Evolutionary conservation across 345 rosid genomes (phyloP), one percentile per base, ranked within the genome.

Genomic region (Brassica nigra): DNA sequence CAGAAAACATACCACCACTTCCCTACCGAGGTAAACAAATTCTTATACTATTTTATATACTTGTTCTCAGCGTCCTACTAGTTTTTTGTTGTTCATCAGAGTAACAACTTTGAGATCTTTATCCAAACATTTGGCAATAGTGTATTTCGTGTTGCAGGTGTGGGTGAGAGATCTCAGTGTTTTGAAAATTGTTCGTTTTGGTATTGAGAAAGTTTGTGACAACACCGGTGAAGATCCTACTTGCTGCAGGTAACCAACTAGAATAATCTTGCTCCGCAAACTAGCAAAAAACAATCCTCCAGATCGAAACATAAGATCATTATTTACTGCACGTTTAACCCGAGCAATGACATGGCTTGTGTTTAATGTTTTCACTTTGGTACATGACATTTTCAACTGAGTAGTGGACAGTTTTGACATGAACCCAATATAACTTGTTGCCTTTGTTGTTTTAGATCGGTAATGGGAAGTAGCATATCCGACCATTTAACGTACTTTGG

Each of bases 1-100:
- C 87, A 85, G 12, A 95, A 93, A 88, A 95, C 99, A 14, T 95
- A 93, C 85, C 98, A 95, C 78, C 99, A 95, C 86, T 91, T 95
- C 82, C 92, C 98, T 14, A 87, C 88, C 84, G 99, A 95, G 98
- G 99, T 95, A 88, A 54, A 76, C 9, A 84, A 71, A 12, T 0
- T 31, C 6, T 20, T 15, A 15, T 4, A 12, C 47, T 63, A 2
- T 36, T 12, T 71, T 54, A 54, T 54, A 5, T 54, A 54, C 4
- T 15, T 6, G 1, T 54, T 16, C 27, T 54, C 59, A 6, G 23
- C 16, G 7, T 49, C 57, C 58, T 76, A 16, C 55, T 2, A 1
- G 36, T 6, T 61, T 4, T 33, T 28, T 14, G 72, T 10, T 54
- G 10, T 67, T 73, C 73, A 79, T 67, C 78, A 44, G 29, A 36